Base-by-base conservation (phyloP, 2,329 filamentous ascomycete species). In the Exophiala xenobiotica region DNA sequence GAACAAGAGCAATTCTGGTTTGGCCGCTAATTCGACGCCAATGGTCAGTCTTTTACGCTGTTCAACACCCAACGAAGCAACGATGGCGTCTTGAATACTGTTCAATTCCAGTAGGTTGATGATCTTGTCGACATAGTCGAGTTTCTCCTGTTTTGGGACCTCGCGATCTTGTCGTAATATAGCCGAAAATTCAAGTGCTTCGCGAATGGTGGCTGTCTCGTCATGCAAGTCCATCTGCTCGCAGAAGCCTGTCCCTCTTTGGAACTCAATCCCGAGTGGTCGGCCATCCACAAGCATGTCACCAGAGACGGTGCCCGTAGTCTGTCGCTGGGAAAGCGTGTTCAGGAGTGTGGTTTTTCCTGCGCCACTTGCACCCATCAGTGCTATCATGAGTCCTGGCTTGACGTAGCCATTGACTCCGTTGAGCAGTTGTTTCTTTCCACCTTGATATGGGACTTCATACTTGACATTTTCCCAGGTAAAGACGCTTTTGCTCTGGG, bases 331-430 rank as follows among this genome's bases (percentile, higher is more conserved):
- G 0, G 87, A 83, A 1, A 88, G 70, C 0, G 86, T 89, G 67
- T 93, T 90, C 14, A 95, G 75, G 0, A 95, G 73, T 0, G 89
- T 93, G 0, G 88, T 91, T 70, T 95, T 95, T 9, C 89, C 90
- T 6, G 90, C 89, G 37, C 87, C 88, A 3, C 82, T 88, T 1
- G 86, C 87, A 47, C 90, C 90, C 76, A 93, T 88, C 1, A 95
- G 73, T 0, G 89, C 89, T 37, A 89, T 83, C 79, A 95, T 84
- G 14, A 86, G 70, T 14, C 89, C 88, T 1, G 89, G 89, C 63
- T 90, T 90, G 1, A 83, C 88, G 60, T 88, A 92, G 1, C 89
- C 89, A 51, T 77, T 85, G 53, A 93, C 81, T 4, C 82, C 77
- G 62, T 88, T 85, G 41, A 89, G 72, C 1, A 88, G 73, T 64